Base-by-base conservation (phyloP, 352 stramenopile genomes). In the Phytophthora boehmeriae region DNA sequence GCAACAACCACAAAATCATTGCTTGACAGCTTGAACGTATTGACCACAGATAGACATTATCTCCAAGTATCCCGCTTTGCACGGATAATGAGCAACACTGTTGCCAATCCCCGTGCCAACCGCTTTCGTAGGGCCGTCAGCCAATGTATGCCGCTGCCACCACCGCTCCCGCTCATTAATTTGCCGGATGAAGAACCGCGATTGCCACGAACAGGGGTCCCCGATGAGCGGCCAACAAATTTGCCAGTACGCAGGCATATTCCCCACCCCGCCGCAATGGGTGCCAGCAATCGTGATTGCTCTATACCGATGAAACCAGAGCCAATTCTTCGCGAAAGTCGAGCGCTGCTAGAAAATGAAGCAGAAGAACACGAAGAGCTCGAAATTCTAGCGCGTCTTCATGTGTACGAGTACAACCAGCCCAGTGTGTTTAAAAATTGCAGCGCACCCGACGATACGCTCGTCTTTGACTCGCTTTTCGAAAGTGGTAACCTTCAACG, bases 371-470 rank as follows among this genome's bases (percentile, higher is more conserved):
- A 78, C 25, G 41, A 80, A 36, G 59, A 71, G 2, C 59, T 56
- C 1, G 56, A 72, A 6, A 50, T 80, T 2, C 22, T 76, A 1
- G 35, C 45, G 27, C 67, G 75, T 6, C 27, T 89, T 39, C 65
- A 71, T 28, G 78, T 92, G 19, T 94, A 92, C 53, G 81, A 88
- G 57, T 94, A 94, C 74, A 92, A 92, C 46, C 66, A 78, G 10
- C 70, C 79, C 0, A 53, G 75, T 17, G 52, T 89, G 3, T 75
- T 57, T 25, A 49, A 66, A 41, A 55, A 75, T 53, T 64, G 66
- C 39, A 73, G 54, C 0, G 66, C 77, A 1, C 51, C 71, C 1
- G 57, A 79, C 2, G 75, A 90, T 22, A 90, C 83, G 2, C 78
- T 94, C 17, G 38, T 71, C 3, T 93, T 93, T 35, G 83, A 93